Evolutionary conservation across 257 asterid genomes (phyloP), one percentile per base, ranked within the genome.

Genomic region (Gentiana straminea): DNA sequence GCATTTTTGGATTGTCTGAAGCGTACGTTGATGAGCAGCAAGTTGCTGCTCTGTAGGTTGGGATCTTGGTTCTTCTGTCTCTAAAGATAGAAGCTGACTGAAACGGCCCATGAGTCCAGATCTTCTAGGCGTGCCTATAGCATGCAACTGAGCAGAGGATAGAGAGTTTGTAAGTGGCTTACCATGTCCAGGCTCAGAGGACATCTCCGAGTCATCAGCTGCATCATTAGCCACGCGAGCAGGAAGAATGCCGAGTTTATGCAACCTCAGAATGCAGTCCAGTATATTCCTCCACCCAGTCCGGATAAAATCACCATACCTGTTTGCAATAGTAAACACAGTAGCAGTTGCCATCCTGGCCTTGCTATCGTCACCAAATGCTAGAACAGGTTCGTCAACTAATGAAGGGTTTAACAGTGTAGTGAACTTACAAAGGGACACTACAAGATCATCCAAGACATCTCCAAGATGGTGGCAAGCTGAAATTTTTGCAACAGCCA

Each of bases 201-300:
- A 76, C 74, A 80, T 64, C 64, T 86, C 94, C 32, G 94, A 80
- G 54, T 90, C 96, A 49, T 86, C 96, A 48, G 94, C 91, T 54
- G 96, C 98, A 74, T 90, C 98, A 67, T 93, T 86, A 65, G 98
- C 95, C 49, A 90, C 96, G 45, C 96, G 91, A 66, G 98, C 98
- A 52, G 98, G 96, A 54, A 90, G 87, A 64, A 90, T 94, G 39
- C 98, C 98, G 15, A 90, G 94, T 77, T 90, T 90, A 76, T 90
- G 98, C 75, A 90, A 60, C 64, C 94, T 75, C 65, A 90, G 71
- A 77, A 90, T 82, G 76, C 98, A 90, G 70, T 86, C 96, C 65
- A 90, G 68, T 52, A 86, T 84, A 63, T 82, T 90, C 76, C 98
- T 90, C 98, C 98, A 90, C 65, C 98, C 98, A 34, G 91, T 77